These are phyloP conservation scores for Discostella stelligeroides DNA, from an alignment of 108 stramenopile genomes.

Conservation along the genomic window DNA sequence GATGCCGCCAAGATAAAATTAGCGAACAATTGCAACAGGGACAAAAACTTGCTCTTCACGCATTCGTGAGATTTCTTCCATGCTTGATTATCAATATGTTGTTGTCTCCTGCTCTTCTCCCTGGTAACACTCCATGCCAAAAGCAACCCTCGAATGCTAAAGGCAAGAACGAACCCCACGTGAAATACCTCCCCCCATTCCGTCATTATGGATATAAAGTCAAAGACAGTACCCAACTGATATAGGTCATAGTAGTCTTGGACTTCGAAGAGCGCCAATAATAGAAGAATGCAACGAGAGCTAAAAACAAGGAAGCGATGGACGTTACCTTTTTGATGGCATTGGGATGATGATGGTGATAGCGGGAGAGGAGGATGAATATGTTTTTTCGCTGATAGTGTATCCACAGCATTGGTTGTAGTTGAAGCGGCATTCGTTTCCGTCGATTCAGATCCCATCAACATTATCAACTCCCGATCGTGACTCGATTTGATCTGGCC, in stretches of 20 bases:
- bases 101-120: not conserved
- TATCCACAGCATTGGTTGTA: not conserved
- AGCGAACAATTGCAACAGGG: not conserved
- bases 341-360: too few relatives aligned
- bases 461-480: not conserved
- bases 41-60: too few relatives aligned
- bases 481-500: too few relatives aligned
- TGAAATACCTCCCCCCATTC: slow-evolving; percentile 11
- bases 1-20: not conserved
- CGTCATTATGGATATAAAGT: not conserved
- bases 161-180: slow-evolving; percentile 9
- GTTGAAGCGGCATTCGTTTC: not conserved
- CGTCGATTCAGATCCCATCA: too few relatives aligned
- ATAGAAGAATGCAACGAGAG: slow-evolving; percentile 3
- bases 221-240: not conserved
- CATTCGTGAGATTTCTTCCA: too few relatives aligned
- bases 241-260: slow-evolving; percentile 8
- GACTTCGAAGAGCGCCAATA: slow-evolving; percentile 13
- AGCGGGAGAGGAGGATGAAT: too few relatives aligned
- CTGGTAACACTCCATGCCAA: not conserved
- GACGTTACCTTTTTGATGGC: too few relatives aligned
- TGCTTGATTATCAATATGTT: too few relatives aligned
- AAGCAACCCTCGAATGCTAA: not conserved
- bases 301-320: not conserved
- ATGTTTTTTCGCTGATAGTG: not conserved